Conservation (phyloP, 2,329 filamentous ascomycete species). For the Curvularia hawaiiensis region DNA sequence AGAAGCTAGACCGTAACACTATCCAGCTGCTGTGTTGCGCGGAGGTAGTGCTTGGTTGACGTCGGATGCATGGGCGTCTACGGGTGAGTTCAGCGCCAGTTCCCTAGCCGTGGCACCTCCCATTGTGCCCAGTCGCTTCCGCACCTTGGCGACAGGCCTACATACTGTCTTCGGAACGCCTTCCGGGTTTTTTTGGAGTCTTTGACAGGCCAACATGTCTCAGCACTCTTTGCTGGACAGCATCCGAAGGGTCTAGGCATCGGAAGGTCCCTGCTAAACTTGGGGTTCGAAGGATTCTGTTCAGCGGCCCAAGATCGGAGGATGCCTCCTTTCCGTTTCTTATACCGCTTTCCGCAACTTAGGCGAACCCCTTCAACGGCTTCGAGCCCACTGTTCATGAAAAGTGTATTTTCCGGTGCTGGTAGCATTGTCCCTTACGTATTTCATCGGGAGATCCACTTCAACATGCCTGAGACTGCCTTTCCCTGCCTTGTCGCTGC, state of each 20-base stretch:
- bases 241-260: neutral
- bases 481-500: conserved; percentile 8
- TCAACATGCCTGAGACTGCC: conserved; percentile 8
- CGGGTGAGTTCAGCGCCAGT: conserved; percentile 1
- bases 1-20: neutral
- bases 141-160: neutral
- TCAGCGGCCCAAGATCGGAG: neutral
- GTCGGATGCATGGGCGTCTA: neutral
- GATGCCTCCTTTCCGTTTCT: neutral
- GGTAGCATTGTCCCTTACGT: conserved; percentile 4
- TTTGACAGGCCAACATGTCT: neutral
- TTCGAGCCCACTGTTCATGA: conserved; percentile 5
- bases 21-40: neutral
- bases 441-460: conserved; percentile 6
- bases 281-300: neutral
- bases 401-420: conserved; percentile 9
- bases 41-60: conserved; percentile 5
- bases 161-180: conserved; percentile 6
- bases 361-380: conserved; percentile 7
- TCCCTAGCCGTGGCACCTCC: conserved; percentile 4
- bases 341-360: conserved; percentile 6
- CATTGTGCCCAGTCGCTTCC: conserved; percentile 5
- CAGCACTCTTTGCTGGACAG: neutral
- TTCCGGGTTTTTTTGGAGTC: neutral
- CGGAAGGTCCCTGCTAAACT: neutral